Evolutionary conservation across 2,329 filamentous ascomycete genomes (phyloP).

Genomic region (Hymenoscyphus scutula): DNA sequence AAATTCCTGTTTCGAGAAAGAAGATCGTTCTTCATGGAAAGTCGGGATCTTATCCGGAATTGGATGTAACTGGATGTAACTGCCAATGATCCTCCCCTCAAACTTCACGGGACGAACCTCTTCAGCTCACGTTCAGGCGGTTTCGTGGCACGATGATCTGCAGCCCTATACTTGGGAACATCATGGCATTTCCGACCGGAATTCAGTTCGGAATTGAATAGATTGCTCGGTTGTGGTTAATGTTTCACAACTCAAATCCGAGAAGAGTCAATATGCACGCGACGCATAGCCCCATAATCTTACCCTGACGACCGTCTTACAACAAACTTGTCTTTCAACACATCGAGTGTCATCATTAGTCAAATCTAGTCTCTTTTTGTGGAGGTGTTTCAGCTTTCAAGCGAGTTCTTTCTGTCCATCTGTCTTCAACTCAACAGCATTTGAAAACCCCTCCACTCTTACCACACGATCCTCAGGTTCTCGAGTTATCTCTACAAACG

Average conservation of each 20-base stretch:
- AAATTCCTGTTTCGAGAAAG: background rate
- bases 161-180: background rate
- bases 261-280: constrained; percentile 9
- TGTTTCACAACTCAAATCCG: background rate
- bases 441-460: too few relatives aligned
- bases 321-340: background rate
- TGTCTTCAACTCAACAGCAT: too few relatives aligned
- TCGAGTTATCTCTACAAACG: too few relatives aligned
- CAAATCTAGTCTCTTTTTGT: too few relatives aligned
- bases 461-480: too few relatives aligned
- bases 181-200: background rate
- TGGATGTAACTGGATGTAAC: background rate
- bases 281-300: constrained; percentile 30
- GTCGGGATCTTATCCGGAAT: background rate
- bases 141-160: background rate
- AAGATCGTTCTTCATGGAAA: background rate
- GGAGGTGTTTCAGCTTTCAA: too few relatives aligned
- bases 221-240: background rate
- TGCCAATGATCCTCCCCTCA: background rate
- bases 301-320: constrained; percentile 21
- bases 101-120: background rate
- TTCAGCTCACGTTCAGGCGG: background rate
- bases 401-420: too few relatives aligned
- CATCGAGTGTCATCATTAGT: too few relatives aligned
- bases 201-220: background rate